These are phyloP conservation scores for Mucor lusitanicus DNA, from an alignment of 371 early-diverging fungal genomes.

Conservation along the genomic window DNA sequence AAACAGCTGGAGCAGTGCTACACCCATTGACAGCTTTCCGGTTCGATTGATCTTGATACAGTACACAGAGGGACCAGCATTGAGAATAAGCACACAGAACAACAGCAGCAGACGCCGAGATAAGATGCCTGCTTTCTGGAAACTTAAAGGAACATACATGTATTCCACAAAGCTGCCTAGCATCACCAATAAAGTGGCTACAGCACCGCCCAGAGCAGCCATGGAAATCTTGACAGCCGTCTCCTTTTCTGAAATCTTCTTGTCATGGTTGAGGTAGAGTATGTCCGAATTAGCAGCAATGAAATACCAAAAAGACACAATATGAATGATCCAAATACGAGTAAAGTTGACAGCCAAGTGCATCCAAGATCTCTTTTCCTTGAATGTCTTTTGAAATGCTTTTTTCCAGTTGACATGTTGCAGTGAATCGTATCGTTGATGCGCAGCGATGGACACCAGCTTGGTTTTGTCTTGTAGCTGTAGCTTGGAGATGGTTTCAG, in stretches of 20 bases:
- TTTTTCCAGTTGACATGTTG: slow-evolving; percentile 68
- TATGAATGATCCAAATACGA: slow-evolving; percentile 84
- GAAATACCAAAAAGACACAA: slow-evolving; percentile 80
- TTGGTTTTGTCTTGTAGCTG: slow-evolving; percentile 51
- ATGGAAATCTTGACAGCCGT: slow-evolving; percentile 58
- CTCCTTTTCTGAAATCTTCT: slow-evolving; percentile 29
- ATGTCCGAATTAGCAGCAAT: slow-evolving; percentile 70
- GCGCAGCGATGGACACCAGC: slow-evolving; percentile 59
- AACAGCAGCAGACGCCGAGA: slow-evolving; percentile 64
- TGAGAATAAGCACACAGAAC: slow-evolving; percentile 56
- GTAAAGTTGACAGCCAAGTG: slow-evolving; percentile 84
- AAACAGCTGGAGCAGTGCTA: slow-evolving; percentile 66
- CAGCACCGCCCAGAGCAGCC: slow-evolving; percentile 69
- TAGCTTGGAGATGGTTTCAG: slow-evolving; percentile 63
- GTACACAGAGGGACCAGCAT: slow-evolving; percentile 70
- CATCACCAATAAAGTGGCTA: slow-evolving; percentile 68
- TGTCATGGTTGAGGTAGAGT: slow-evolving; percentile 46
- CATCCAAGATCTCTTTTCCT: slow-evolving; percentile 82
- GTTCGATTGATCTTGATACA: slow-evolving; percentile 48
- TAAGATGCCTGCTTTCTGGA: slow-evolving; percentile 59
- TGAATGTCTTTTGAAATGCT: slow-evolving; percentile 80
- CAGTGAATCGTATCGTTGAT: slow-evolving; percentile 62
- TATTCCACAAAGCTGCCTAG: slow-evolving; percentile 70
- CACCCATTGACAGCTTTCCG: slow-evolving; percentile 43
- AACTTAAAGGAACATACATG: slow-evolving; percentile 65